phyloP scores from a whole-genome alignment of 2,329 filamentous ascomycete species.

The Curvularia verruculosa region DNA sequence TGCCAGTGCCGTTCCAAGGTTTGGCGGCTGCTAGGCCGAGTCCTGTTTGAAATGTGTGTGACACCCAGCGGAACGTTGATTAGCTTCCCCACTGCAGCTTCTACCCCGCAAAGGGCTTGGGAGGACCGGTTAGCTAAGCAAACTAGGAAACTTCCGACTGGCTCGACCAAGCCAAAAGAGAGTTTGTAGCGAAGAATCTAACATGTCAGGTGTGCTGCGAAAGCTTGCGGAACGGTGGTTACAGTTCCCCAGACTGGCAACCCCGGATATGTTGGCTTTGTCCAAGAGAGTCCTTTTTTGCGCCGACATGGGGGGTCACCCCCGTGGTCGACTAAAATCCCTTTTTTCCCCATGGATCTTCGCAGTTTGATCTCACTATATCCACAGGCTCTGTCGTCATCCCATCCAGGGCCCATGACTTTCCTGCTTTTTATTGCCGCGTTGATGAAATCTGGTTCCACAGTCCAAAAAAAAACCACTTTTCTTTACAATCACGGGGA shows the following conservation, averaged over 20 bases:
- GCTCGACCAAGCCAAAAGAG: conserved; percentile 10
- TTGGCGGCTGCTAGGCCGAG: conserved; percentile 5
- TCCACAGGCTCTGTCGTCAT: background rate
- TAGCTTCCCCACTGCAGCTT: conserved; percentile 15
- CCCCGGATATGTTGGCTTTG: conserved; percentile 6
- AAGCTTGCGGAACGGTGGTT: conserved; percentile 9
- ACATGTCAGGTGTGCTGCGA: conserved; percentile 10
- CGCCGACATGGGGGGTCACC: background rate
- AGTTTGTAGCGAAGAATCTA: conserved; percentile 12
- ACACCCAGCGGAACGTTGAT: conserved; percentile 11
- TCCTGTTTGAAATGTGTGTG: background rate
- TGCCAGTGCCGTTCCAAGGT: conserved; percentile 2
- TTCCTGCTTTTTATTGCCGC: background rate
- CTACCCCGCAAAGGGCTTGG: conserved; percentile 8
- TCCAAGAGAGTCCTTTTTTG: background rate
- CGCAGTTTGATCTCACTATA: conserved; percentile 1
- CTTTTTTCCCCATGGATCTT: conserved; percentile 9
- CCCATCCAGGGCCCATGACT: conserved; percentile 1
- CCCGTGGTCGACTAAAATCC: conserved; percentile 1
- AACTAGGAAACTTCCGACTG: conserved; percentile 9
- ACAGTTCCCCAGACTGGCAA: conserved; percentile 16
- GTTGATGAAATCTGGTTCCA: background rate
- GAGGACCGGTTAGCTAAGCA: conserved; percentile 10
- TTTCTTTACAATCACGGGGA: conserved; percentile 3
- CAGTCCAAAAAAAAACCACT: conserved; percentile 2